These are phyloP conservation scores for Coemansia erecta DNA, from an alignment of 192 early-diverging fungal species.

Conservation along the genomic window DNA sequence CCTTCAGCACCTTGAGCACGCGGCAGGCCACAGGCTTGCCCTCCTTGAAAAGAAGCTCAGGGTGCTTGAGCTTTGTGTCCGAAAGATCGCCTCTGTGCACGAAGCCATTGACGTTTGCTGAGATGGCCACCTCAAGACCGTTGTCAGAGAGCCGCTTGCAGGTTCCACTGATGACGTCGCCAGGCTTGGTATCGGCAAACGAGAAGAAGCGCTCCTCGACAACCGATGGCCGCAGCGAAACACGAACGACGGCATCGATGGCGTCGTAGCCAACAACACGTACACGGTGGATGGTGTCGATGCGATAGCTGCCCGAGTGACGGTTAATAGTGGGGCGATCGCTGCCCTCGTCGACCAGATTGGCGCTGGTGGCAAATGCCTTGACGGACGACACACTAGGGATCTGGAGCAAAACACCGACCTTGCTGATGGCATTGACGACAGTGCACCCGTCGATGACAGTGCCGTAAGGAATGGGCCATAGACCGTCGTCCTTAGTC, in stretches of 20 bases:
- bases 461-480: constrained; percentile 69
- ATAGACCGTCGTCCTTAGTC: constrained; percentile 39
- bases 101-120: constrained; percentile 65
- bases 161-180: constrained; percentile 42
- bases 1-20: constrained; percentile 60
- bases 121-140: constrained; percentile 59
- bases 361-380: constrained; percentile 54
- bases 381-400: constrained; percentile 23
- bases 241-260: constrained; percentile 68
- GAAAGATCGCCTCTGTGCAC: constrained; percentile 71
- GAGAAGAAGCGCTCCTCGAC: constrained; percentile 70
- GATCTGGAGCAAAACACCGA: constrained; percentile 66
- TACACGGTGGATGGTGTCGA: constrained; percentile 71
- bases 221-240: constrained; percentile 69
- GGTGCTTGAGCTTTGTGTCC: constrained; percentile 68
- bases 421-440: constrained; percentile 57
- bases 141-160: constrained; percentile 53
- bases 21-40: constrained; percentile 75
- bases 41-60: constrained; percentile 65
- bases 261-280: constrained; percentile 79
- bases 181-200: constrained; percentile 58
- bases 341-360: constrained; percentile 66
- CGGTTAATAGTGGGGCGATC: constrained; percentile 52
- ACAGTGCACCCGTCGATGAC: constrained; percentile 65
- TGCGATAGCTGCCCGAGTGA: constrained; percentile 54